These are phyloP conservation scores for Coniferiporia sulphurascens DNA, from an alignment of 1,284 basidiomycete species.

Conservation along the genomic window DNA sequence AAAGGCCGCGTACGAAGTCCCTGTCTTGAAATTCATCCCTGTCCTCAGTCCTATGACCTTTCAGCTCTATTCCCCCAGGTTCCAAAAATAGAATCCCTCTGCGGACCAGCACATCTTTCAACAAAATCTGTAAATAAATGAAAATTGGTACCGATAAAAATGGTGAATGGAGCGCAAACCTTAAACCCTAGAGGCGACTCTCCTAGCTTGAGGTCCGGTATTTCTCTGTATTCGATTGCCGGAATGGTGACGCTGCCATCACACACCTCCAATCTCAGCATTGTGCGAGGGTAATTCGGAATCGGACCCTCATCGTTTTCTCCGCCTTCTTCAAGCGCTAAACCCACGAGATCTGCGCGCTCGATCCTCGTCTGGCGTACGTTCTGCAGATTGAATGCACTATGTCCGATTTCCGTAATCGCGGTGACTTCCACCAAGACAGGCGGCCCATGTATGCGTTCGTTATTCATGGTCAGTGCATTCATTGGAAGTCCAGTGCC, in stretches of 20 bases:
- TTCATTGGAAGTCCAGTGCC: slow-evolving; percentile 60
- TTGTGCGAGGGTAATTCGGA: slow-evolving; percentile 67
- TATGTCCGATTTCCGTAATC: slow-evolving; percentile 70
- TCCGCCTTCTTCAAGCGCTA: slow-evolving; percentile 32
- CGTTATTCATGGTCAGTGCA: slow-evolving; percentile 33
- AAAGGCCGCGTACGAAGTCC: slow-evolving; percentile 53
- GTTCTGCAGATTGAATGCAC: slow-evolving; percentile 64
- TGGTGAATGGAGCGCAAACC: slow-evolving; percentile 36
- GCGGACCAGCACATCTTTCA: slow-evolving; percentile 58
- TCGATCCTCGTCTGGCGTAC: slow-evolving; percentile 60
- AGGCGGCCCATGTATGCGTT: slow-evolving; percentile 36
- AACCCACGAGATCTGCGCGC: slow-evolving; percentile 43
- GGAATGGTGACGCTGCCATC: slow-evolving; percentile 57
- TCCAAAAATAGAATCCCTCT: slow-evolving; percentile 66
- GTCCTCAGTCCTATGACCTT: slow-evolving; percentile 55
- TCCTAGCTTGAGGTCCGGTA: slow-evolving; percentile 59
- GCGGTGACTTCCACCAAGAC: slow-evolving; percentile 66
- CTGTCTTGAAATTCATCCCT: slow-evolving; percentile 47
- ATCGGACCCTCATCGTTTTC: slow-evolving; percentile 60
- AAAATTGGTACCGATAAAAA: too few relatives aligned
- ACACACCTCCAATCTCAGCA: slow-evolving; percentile 61
- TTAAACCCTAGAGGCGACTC: slow-evolving; percentile 70
- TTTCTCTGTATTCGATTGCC: slow-evolving; percentile 63
- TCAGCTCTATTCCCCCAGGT: slow-evolving; percentile 51
- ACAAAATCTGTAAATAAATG: slow-evolving; percentile 58